phyloP scores from a whole-genome alignment of 257 asterid species.

The Fraxinus excelsior region DNA sequence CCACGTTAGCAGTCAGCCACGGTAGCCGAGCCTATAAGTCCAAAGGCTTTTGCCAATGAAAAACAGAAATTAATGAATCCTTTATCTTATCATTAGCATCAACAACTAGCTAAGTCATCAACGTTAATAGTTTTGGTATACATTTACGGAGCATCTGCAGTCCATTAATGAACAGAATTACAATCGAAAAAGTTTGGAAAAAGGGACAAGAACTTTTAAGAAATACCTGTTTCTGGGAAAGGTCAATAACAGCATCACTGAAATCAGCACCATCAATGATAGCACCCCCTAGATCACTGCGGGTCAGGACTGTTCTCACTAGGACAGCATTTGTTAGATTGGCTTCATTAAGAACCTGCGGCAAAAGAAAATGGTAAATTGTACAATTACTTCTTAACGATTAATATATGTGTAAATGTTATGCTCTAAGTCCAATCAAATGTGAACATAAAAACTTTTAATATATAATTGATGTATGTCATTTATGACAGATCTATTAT shows the following conservation, averaged over 20 bases:
- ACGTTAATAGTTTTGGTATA: too few species aligned
- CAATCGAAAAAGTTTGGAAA: not conserved
- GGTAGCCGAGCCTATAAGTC: too few species aligned
- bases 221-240: slow-evolving; percentile 82
- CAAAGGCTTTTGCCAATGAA: too few species aligned
- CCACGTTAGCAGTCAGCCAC: too few species aligned
- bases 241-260: slow-evolving; percentile 94
- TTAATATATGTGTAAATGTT: too few species aligned
- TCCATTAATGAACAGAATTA: not conserved
- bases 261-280: slow-evolving; percentile 88
- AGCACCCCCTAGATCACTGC: slow-evolving; percentile 97
- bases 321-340: slow-evolving; percentile 90
- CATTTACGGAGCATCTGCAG: not conserved
- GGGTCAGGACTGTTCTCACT: slow-evolving; percentile 82
- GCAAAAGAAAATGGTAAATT: not conserved
- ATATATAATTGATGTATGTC: too few species aligned
- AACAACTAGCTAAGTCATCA: not conserved
- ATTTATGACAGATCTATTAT: too few species aligned
- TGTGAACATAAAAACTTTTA: too few species aligned
- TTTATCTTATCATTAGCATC: not conserved
- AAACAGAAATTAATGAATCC: too few species aligned
- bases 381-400: too few species aligned
- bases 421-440: too few species aligned
- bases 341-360: slow-evolving; percentile 89
- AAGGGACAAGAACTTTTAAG: not conserved